Evolutionary conservation across 257 asterid genomes (phyloP), one percentile per base, ranked within the genome.

Genomic region (Plantago elongata): DNA sequence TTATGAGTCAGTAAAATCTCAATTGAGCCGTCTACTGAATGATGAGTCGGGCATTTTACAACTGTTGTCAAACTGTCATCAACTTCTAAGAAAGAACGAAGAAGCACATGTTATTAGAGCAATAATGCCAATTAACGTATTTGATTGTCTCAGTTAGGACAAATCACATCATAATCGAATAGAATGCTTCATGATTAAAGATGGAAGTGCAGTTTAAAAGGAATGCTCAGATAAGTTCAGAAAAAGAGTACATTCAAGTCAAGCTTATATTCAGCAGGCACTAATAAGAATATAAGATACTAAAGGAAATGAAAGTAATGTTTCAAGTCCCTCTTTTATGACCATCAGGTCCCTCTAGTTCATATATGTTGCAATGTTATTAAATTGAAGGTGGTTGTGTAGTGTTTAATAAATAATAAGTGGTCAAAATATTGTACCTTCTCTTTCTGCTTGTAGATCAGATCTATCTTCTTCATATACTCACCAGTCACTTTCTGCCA

Each of bases 401-500:
- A 54, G 59, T 54, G 34, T 54, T 54, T 27, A 52, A 57, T 57
- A 57, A n/a, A n/a, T n/a, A n/a, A n/a, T n/a, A n/a, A 57, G 27
- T 37, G n/a, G 61, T 57, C 27, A 64, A 64, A 55, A 62, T 47
- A 16, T 43, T 50, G 55, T 79, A 84, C 97, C 99, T 92, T 92
- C 77, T 89, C 97, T 76, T 89, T 89, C 82, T 92, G 96, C 75
- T 92, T 92, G 86, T 45, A 78, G 73, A 87, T 62, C 13, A 89
- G 17, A 11, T 92, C 99, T 27, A 92, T 72, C 83, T 87, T 92
- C 84, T 87, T 92, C 91, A 87, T 86, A 81, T 92, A 92, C 74
- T 84, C 97, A 74, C 89, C 96, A 0, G 87, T 92, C 79, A 92
- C 74, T 82, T 86, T 92, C 95, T 92, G 97, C 80, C 74, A 45